These are phyloP conservation scores for Furcasterigmium furcatum DNA, from an alignment of 2,329 filamentous ascomycete genomes.

Conservation along the genomic window DNA sequence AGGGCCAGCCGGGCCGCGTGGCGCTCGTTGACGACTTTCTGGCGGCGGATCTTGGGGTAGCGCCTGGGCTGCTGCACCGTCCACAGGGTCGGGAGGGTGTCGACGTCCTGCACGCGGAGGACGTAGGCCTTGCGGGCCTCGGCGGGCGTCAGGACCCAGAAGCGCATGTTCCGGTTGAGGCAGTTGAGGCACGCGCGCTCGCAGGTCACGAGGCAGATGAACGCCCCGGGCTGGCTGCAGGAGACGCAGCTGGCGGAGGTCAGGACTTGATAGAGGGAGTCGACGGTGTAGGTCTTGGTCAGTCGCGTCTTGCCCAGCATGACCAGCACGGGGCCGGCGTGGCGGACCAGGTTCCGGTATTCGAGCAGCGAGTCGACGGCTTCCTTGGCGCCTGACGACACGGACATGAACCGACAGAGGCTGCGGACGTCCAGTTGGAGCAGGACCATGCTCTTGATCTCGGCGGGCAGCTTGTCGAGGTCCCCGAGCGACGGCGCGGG, in stretches of 20 bases:
- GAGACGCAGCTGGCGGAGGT: constrained; percentile 18
- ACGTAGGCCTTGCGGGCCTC: constrained; percentile 17
- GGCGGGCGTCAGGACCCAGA: constrained; percentile 17
- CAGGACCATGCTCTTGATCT: constrained; percentile 17
- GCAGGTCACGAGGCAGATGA: constrained; percentile 25
- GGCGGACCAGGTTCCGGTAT: constrained; percentile 32
- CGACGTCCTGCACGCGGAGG: constrained; percentile 14
- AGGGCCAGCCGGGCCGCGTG: constrained; percentile 27
- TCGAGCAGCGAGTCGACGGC: background rate
- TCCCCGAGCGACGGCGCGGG: constrained; percentile 16
- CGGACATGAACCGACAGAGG: constrained; percentile 20
- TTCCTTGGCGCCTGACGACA: constrained; percentile 6
- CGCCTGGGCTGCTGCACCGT: constrained; percentile 9
- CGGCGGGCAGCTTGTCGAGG: constrained; percentile 19
- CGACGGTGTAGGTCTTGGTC: constrained; percentile 15
- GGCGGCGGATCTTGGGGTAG: background rate
- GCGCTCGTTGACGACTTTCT: constrained; percentile 20
- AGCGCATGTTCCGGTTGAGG: constrained; percentile 16
- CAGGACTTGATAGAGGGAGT: constrained; percentile 15
- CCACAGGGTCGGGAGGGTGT: constrained; percentile 12
- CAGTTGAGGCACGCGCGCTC: constrained; percentile 25
- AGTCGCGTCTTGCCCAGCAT: constrained; percentile 18
- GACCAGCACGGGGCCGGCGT: constrained; percentile 19
- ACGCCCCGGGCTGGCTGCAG: constrained; percentile 21
- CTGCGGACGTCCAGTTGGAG: constrained; percentile 21